Evolutionary conservation across 2,329 filamentous ascomycete species (phyloP).

Genomic region (Diaporthe helianthi): DNA sequence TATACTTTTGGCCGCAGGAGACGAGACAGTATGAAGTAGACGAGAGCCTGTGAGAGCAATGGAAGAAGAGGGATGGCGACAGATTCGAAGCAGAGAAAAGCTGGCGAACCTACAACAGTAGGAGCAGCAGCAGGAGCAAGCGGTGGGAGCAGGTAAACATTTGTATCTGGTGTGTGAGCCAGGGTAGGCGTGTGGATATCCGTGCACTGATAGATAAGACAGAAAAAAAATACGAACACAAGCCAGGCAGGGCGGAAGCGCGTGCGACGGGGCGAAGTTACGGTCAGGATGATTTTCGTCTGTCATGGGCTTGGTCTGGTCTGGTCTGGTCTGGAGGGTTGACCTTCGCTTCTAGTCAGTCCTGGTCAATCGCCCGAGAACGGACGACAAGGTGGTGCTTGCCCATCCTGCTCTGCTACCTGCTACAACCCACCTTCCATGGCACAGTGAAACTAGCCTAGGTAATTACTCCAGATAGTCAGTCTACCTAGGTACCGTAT

Average conservation of each 20-base stretch:
- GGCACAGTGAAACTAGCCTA: neutral
- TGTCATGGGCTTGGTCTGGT: neutral
- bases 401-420: neutral
- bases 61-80: neutral
- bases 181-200: neutral
- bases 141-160: conserved; percentile 26
- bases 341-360: neutral
- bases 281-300: conserved; percentile 20
- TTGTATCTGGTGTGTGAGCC: conserved; percentile 2
- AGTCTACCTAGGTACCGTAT: too few species aligned
- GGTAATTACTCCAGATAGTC: neutral
- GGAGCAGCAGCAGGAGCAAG: neutral
- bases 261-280: conserved; percentile 25
- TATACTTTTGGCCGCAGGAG: neutral
- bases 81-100: neutral
- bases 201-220: neutral
- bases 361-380: conserved; percentile 16
- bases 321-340: neutral
- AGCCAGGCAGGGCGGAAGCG: conserved; percentile 6
- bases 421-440: neutral
- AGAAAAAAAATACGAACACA: neutral
- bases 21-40: neutral
- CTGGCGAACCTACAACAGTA: neutral
- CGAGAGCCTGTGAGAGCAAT: neutral
- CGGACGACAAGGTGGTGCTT: conserved; percentile 6